Evolutionary conservation across 1,284 basidiomycete genomes (phyloP).

Genomic region (Blastosporella zonata): DNA sequence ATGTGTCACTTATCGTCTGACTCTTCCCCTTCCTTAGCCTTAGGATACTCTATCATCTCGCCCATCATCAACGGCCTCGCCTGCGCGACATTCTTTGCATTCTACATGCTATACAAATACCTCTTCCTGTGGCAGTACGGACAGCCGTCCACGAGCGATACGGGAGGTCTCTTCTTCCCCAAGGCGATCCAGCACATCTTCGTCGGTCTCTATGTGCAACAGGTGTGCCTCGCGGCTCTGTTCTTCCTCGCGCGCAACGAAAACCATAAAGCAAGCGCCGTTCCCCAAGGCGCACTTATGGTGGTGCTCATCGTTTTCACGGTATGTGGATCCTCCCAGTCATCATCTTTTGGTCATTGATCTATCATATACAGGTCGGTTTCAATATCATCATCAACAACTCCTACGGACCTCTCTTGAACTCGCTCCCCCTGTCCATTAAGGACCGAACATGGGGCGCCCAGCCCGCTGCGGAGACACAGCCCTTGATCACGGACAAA

Average conservation of each 20-base stretch:
- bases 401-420: conserved; percentile 65
- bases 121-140: conserved; percentile 82
- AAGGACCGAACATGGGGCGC: conserved; percentile 65
- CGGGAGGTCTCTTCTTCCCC: conserved; percentile 94
- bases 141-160: conserved; percentile 73
- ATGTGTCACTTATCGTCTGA: not conserved
- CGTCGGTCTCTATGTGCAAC: conserved; percentile 87
- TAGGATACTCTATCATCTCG: conserved; percentile 88
- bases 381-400: conserved; percentile 67
- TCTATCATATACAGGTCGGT: conserved; percentile 43
- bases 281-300: conserved; percentile 80
- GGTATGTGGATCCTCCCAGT: conserved; percentile 38
- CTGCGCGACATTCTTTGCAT: conserved; percentile 77
- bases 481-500: not conserved
- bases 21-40: conserved; percentile 34
- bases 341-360: conserved; percentile 13
- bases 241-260: conserved; percentile 81
- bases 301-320: conserved; percentile 81
- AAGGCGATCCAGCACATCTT: conserved; percentile 92
- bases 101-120: conserved; percentile 89
- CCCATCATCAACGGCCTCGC: conserved; percentile 94
- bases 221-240: conserved; percentile 75
- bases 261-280: conserved; percentile 48
- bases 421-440: conserved; percentile 73
- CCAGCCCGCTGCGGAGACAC: conserved; percentile 11